Evolutionary conservation across 345 rosid species (phyloP).

Genomic region (Luvunga scandens): DNA sequence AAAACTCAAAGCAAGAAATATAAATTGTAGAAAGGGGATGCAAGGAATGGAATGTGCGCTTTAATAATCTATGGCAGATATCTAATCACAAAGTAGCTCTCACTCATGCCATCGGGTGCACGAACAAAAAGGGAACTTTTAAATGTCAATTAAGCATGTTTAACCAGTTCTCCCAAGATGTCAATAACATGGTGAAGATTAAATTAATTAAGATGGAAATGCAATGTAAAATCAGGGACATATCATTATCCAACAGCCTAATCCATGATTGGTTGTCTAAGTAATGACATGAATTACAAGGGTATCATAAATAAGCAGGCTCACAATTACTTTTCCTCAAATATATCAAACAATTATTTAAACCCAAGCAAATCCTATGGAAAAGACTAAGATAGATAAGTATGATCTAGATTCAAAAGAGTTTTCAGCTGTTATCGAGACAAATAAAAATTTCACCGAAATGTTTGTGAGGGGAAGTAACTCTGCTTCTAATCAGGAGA

Average conservation of each 20-base stretch:
- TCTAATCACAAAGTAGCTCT: background rate
- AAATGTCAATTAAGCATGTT: slow-evolving; percentile 1
- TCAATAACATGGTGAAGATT: background rate
- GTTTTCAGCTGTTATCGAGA: background rate
- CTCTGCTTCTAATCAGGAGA: background rate
- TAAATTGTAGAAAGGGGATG: background rate
- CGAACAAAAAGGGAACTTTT: background rate
- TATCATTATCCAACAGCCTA: background rate
- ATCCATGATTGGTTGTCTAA: background rate
- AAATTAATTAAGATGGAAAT: background rate
- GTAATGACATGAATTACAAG: background rate
- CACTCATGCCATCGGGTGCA: background rate
- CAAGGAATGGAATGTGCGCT: background rate
- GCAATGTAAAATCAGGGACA: background rate
- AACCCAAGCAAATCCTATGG: background rate
- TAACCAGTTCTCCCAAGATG: background rate
- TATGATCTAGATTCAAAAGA: background rate
- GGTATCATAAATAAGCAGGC: background rate
- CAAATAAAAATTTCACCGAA: background rate
- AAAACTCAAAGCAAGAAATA: background rate
- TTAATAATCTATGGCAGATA: background rate
- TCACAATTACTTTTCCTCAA: background rate
- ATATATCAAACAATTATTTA: background rate
- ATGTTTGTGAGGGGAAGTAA: background rate
- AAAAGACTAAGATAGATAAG: background rate